A percentile compares a stretch with the other conserved stretches of the same genome.
Conservation (phyloP, 1,139 yeast species). For the Hyphopichia khmerensis region DNA sequence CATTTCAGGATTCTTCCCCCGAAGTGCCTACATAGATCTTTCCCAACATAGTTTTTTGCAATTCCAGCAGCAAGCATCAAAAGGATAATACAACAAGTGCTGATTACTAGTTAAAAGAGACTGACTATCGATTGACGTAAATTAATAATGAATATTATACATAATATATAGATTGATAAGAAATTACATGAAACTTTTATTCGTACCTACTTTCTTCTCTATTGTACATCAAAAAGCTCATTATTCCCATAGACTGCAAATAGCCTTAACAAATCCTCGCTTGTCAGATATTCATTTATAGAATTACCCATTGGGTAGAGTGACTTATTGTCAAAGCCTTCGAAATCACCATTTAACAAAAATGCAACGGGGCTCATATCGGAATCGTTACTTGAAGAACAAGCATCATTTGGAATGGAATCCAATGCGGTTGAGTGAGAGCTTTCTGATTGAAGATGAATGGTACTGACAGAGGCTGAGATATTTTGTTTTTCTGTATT, state of each 20-base stretch:
- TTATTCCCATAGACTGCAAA: conserved; percentile 40
- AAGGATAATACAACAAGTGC: too few species aligned
- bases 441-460: neutral
- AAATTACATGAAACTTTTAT: too few species aligned
- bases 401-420: neutral
- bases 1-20: too few species aligned
- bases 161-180: too few species aligned
- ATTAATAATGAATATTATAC: too few species aligned
- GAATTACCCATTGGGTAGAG: conserved; percentile 3
- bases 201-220: neutral
- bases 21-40: too few species aligned
- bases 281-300: conserved; percentile 12
- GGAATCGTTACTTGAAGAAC: neutral
- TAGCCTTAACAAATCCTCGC: conserved; percentile 38
- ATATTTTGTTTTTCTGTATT: neutral
- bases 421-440: neutral
- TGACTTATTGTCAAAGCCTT: neutral
- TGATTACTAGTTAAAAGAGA: too few species aligned
- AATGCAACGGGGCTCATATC: neutral
- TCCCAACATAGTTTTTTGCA: too few species aligned
- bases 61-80: too few species aligned
- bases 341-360: neutral
- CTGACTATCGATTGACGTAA: too few species aligned
- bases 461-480: neutral
- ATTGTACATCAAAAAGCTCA: neutral